Percentiles rank a stretch among this genome's conserved stretches.
phyloP scores from a whole-genome alignment of 805 yeast species.

The Pichia manshurica region DNA sequence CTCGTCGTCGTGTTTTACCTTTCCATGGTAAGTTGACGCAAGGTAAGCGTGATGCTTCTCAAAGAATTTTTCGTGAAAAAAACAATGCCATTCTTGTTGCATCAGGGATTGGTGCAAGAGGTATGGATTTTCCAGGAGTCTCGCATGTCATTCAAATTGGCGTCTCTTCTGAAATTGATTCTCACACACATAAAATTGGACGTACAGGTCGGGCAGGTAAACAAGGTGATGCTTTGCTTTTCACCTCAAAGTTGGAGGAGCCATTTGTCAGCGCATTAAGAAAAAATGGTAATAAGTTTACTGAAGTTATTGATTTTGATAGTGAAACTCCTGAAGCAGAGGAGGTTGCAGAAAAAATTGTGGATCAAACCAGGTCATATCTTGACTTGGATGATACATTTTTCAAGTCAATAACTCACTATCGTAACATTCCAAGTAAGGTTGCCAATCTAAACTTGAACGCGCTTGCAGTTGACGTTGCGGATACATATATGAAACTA shows the following conservation, averaged over 20 bases:
- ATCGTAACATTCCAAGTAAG: conserved; percentile 19
- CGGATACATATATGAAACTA: conserved; percentile 27
- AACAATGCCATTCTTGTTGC: conserved; percentile 60
- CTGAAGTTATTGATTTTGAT: conserved; percentile 37
- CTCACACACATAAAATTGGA: conserved; percentile 89
- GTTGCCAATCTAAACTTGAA: conserved; percentile 29
- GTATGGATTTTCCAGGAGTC: conserved; percentile 90
- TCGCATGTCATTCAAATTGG: conserved; percentile 81
- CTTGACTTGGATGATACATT: conserved; percentile 16
- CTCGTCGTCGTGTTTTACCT: conserved; percentile 15
- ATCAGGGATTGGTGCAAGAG: conserved; percentile 94
- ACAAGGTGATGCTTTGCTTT: conserved; percentile 63
- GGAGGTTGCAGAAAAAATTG: conserved; percentile 29
- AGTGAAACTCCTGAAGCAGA: conserved; percentile 32
- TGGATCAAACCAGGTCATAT: conserved; percentile 13
- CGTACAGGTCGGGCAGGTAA: conserved; percentile 93
- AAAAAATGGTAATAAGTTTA: conserved; percentile 50
- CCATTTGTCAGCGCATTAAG: conserved; percentile 48
- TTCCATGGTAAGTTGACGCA: conserved; percentile 78
- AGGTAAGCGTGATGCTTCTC: conserved; percentile 42
- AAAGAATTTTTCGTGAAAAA: conserved; percentile 30
- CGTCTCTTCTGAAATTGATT: conserved; percentile 66
- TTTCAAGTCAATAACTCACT: conserved; percentile 15
- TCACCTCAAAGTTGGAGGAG: conserved; percentile 50
- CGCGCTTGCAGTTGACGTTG: conserved; percentile 30